Base-by-base conservation (phyloP, 176 grass and related monocot genomes). In the Triticum urartu region DNA sequence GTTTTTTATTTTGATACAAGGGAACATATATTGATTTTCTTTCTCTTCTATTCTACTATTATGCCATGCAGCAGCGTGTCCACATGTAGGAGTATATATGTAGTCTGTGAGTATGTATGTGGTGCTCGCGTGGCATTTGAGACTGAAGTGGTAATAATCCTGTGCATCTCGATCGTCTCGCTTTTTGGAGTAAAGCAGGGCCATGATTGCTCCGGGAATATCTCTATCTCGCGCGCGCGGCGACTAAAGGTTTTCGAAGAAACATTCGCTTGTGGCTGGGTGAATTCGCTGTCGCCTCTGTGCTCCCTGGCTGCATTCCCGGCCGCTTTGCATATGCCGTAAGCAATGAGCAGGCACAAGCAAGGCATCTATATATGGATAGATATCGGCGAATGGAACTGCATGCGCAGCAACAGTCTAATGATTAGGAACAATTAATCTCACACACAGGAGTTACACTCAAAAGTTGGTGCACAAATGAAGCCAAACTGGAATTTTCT, bases 141-240 rank as follows among this genome's bases (percentile, higher is more conserved):
- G 85, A 35, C 64, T 81, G 85, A 88, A 92, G 84, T 81, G 64
- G 81, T 83, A 86, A 86, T 38, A 38, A 89, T 83, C 73, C 81
- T 64, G 34, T 93, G 82, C 68, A 82, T 85, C 91, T 82, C 63
- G 34, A 36, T 79, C 54, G 34, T 22, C 87, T 89, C 5, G 76
- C 80, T 90, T 90, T 90, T 82, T 70, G 25, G 30, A 89, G 38
- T 83, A 92, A 92, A 91, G 87, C 45, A 76, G 79, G 28, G 79
- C 74, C 79, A 89, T 90, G 89, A 92, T 92, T 92, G 86, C 59
- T 82, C 60, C 75, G 60, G 35, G 94, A 94, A 97, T 94, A 88
- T 94, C 47, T 94, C 90, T 94, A 52, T 94, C 87, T 93, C 88
- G 60, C 60, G n/a, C n/a, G 60, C 73, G 73, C 73, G 73, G 73